Evolutionary conservation across 768 basidiomycete species (phyloP).

Genomic region (Tephrocybe sp.): DNA sequence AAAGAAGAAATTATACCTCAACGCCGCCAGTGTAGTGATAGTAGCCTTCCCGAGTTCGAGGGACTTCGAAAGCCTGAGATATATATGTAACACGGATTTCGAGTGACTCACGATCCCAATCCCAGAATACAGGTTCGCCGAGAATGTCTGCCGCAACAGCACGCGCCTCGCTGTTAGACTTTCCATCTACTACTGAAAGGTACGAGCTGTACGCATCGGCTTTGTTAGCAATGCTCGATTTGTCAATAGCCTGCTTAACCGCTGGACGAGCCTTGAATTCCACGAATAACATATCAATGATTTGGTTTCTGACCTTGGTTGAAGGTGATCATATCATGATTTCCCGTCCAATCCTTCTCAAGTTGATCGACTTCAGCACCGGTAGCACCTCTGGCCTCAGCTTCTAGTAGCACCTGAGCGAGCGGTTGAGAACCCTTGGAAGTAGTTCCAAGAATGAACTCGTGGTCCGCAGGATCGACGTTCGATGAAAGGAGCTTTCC

Average conservation of each 20-base stretch:
- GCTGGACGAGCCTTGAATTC: conserved; percentile 34
- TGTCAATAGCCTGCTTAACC: conserved; percentile 56
- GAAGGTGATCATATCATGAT: conserved; percentile 76
- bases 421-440: conserved; percentile 48
- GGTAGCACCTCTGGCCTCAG: conserved; percentile 59
- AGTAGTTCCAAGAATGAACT: conserved; percentile 68
- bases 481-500: conserved; percentile 83
- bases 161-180: conserved; percentile 73
- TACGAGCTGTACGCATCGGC: conserved; percentile 58
- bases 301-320: conserved; percentile 61
- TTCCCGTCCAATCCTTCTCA: conserved; percentile 74
- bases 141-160: conserved; percentile 73
- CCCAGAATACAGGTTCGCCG: conserved; percentile 76
- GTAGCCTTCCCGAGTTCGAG: conserved; percentile 89
- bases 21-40: conserved; percentile 85
- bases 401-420: conserved; percentile 69
- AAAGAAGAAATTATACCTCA: conserved; percentile 41
- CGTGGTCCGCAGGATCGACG: conserved; percentile 81
- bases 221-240: conserved; percentile 52
- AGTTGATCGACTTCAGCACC: conserved; percentile 71
- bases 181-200: conserved; percentile 53
- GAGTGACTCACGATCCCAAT: conserved; percentile 75
- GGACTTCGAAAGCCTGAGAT: conserved; percentile 47
- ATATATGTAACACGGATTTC: not conserved
- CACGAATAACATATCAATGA: not conserved